These are phyloP conservation scores for Acacia acuminata DNA, from an alignment of 306 rosid genomes.

Conservation along the genomic window DNA sequence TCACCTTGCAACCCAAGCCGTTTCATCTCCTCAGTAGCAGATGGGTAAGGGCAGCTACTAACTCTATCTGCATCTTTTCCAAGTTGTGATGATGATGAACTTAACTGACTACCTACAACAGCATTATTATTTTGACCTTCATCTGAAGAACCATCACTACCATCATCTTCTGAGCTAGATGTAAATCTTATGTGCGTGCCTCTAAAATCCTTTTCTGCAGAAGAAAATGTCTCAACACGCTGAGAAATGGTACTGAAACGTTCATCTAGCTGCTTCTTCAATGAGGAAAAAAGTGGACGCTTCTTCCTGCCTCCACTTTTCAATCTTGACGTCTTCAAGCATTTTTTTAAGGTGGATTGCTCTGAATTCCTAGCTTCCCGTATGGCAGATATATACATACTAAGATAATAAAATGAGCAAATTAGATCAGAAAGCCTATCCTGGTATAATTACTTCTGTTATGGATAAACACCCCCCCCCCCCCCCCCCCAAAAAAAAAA, in stretches of 20 bases:
- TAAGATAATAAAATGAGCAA: constrained; percentile 29
- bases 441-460: constrained; percentile 9
- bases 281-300: constrained; percentile 44
- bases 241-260: constrained; percentile 69
- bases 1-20: constrained; percentile 66
- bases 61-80: constrained; percentile 54
- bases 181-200: constrained; percentile 80
- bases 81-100: constrained; percentile 43
- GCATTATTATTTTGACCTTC: constrained; percentile 39
- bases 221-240: constrained; percentile 78
- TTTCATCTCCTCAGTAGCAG: constrained; percentile 76
- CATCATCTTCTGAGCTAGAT: constrained; percentile 70
- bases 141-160: constrained; percentile 41
- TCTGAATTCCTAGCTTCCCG: constrained; percentile 54
- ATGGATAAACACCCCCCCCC: background rate
- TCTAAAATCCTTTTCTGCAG: constrained; percentile 46
- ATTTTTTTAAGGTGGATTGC: constrained; percentile 36
- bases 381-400: constrained; percentile 60
- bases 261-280: constrained; percentile 58
- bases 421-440: constrained; percentile 17
- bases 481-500: no score
- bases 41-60: constrained; percentile 89
- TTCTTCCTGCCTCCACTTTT: constrained; percentile 35
- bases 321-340: constrained; percentile 21
- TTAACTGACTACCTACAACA: constrained; percentile 31